These are phyloP conservation scores for Eucalyptus erythrocorys DNA, from an alignment of 345 rosid species.

Conservation along the genomic window DNA sequence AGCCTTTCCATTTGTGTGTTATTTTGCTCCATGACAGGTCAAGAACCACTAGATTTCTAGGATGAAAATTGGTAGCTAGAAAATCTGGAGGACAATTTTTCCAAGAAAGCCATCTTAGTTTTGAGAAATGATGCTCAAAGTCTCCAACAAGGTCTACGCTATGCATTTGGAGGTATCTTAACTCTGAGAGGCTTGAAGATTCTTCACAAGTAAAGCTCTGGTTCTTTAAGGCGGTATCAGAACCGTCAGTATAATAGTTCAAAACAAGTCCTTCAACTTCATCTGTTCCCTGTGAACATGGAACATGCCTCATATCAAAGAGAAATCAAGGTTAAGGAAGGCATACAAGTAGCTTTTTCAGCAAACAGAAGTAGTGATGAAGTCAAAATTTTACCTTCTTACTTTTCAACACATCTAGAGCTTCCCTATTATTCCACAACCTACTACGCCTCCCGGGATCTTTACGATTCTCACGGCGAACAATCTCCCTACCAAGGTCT, in stretches of 20 bases:
- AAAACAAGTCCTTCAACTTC: background rate
- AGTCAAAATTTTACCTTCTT: background rate
- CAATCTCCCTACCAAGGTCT: background rate
- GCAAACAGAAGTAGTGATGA: background rate
- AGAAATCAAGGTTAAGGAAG: background rate
- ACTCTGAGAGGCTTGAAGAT: background rate
- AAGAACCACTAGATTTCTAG: background rate
- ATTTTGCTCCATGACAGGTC: background rate
- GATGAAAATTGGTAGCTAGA: background rate
- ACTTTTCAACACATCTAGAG: background rate
- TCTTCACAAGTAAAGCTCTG: background rate
- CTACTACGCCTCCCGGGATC: background rate
- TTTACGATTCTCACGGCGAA: background rate
- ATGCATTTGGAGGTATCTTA: background rate
- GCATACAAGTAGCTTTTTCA: background rate
- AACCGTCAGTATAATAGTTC: background rate
- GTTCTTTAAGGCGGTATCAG: background rate
- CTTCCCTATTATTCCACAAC: background rate
- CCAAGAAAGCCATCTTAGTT: background rate
- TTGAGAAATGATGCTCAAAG: background rate
- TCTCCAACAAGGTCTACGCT: background rate
- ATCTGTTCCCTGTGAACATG: background rate
- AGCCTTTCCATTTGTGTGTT: background rate
- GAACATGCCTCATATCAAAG: background rate
- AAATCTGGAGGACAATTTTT: background rate